Evolutionary conservation across 1,139 yeast species (phyloP).

Genomic region (Hemisphaericaspora lyxosophila): DNA sequence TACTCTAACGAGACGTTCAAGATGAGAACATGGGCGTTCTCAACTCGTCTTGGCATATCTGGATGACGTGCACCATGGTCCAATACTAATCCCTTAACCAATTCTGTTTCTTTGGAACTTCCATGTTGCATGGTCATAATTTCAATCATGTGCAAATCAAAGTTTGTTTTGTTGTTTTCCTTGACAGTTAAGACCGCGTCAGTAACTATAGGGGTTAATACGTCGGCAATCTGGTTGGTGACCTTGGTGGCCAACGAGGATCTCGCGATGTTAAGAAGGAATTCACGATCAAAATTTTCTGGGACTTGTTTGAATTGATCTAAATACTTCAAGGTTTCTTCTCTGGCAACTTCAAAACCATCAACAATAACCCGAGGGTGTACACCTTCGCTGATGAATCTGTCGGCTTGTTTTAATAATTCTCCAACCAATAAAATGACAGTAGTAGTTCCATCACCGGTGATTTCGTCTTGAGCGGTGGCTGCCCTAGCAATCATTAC

Average conservation of each 20-base stretch:
- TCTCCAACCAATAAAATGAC: constrained; percentile 95
- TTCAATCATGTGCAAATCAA: constrained; percentile 97
- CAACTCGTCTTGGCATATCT: constrained; percentile 91
- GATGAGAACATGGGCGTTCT: constrained; percentile 81
- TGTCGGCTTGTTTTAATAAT: constrained; percentile 88
- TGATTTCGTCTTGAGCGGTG: constrained; percentile 96
- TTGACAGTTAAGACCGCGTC: constrained; percentile 89
- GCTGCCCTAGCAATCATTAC: constrained; percentile 99
- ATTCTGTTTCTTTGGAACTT: constrained; percentile 76
- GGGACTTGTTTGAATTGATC: constrained; percentile 54
- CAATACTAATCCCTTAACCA: constrained; percentile 85
- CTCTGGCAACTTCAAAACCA: constrained; percentile 90
- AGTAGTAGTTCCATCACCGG: constrained; percentile 99
- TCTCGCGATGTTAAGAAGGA: constrained; percentile 87
- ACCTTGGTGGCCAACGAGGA: constrained; percentile 89
- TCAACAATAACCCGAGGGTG: constrained; percentile 95
- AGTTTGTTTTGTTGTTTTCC: constrained; percentile 41
- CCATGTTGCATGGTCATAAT: constrained; percentile 98
- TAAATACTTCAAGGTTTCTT: constrained; percentile 66
- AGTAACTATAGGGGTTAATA: constrained; percentile 89
- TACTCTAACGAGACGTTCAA: constrained; percentile 93
- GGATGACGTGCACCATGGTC: constrained; percentile 99
- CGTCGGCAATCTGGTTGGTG: constrained; percentile 68
- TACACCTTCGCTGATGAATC: constrained; percentile 88
- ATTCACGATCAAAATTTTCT: constrained; percentile 70